Conservation (phyloP, 2,329 filamentous ascomycete genomes). For the Plectosphaerella plurivora region DNA sequence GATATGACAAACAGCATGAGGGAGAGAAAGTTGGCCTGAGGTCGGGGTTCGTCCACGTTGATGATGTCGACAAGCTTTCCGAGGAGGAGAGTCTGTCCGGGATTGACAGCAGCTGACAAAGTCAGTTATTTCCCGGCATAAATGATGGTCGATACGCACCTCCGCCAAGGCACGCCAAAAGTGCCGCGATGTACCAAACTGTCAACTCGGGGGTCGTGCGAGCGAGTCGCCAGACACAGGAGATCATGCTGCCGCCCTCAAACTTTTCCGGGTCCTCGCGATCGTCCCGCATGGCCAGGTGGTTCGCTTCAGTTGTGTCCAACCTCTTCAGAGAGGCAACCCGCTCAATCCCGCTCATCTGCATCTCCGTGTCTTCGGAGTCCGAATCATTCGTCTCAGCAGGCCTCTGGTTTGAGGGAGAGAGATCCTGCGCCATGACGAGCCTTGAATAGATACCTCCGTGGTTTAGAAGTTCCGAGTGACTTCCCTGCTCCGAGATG, state of each 20-base stretch:
- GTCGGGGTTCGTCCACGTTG: conserved; percentile 7
- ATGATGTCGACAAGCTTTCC: conserved; percentile 31
- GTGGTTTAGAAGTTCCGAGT: conserved; percentile 8
- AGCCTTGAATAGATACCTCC: conserved; percentile 13
- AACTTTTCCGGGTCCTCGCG: conserved; percentile 6
- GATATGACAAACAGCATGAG: conserved; percentile 23
- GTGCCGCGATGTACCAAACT: neutral
- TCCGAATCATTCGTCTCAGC: neutral
- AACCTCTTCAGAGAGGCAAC: neutral
- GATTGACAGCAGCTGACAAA: conserved; percentile 26
- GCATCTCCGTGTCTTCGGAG: neutral
- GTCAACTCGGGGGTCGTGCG: neutral
- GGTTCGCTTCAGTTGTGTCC: neutral
- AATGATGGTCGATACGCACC: conserved; percentile 6
- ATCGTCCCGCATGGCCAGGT: conserved; percentile 2
- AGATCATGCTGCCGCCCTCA: neutral
- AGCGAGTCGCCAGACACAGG: neutral
- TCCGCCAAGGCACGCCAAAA: neutral
- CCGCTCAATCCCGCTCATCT: neutral
- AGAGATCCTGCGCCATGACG: conserved; percentile 15
- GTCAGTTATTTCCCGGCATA: neutral
- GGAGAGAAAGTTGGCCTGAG: conserved; percentile 32
- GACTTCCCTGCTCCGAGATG: conserved; percentile 21
- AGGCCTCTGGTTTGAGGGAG: neutral
- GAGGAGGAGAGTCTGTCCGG: conserved; percentile 37